Evolutionary conservation across 768 basidiomycete species (phyloP), one percentile per base, ranked within the genome.

Genomic region (Strobilomyces echinocephalus): DNA sequence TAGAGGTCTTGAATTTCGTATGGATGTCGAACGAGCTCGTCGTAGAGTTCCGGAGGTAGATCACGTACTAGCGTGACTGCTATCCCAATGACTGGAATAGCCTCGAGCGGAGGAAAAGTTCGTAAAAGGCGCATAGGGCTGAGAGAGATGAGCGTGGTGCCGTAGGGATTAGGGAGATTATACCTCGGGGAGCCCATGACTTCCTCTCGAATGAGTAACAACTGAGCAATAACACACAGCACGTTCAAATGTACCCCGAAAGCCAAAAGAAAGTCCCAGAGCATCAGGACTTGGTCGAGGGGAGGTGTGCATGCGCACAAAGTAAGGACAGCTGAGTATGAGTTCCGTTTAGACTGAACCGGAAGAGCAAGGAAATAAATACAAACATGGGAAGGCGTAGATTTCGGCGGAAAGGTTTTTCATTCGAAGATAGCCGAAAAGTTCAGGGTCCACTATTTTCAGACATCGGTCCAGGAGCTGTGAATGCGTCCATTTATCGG

Each of bases 251-350:
- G 97, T 21, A 95, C 90, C 14, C 97, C 97, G 64, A 95, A 98
- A 4, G 95, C 92, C 26, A 99, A 78, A 9, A 99, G 79, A 66
- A 98, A 99, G 69, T 99, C 97, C 95, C 97, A 99, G 49, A 99
- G 74, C 59, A 86, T 86, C 28, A 99, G 77, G 24, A 97, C 95
- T 73, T 98, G 90, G 65, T 94, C 89, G 10, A 99, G 76, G 0
- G 97, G 97, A 5, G 95, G 95, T 11, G 95, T 99, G 64, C 95
- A 95, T 7, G 95, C 97, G 68, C 94, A 98, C 33, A 98, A 72
- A 0, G 97, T 99, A 55, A 99, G 77, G 35, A 97, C 83, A 56
- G 97, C 94, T 95, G 30, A 36, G 40, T 33, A 33, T 33, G 56
- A 14, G 57, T 50, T 36, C 28, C 20, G 26, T 57, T 16, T 10